Evolutionary conservation across 2,329 filamentous ascomycete genomes (phyloP).

Genomic region (Sporothrix pseudoabietina): DNA sequence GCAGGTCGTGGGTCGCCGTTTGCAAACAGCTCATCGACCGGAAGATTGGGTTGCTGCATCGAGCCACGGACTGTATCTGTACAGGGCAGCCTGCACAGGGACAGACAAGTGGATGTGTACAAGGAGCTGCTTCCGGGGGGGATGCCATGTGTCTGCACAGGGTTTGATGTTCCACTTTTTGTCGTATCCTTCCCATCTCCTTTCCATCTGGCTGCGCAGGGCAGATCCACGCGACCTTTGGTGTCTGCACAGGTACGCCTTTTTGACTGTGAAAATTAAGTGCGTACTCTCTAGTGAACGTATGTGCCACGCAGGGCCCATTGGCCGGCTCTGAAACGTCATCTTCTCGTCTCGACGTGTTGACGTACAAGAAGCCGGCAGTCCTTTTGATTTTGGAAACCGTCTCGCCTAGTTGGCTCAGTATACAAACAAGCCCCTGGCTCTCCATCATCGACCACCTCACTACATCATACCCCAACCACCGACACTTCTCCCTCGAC

Average conservation of each 20-base stretch:
- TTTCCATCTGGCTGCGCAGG: not conserved
- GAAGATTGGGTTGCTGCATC: not conserved
- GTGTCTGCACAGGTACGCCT: not conserved
- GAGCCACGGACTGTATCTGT: not conserved
- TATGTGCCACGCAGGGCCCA: conserved; percentile 6
- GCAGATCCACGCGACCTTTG: not conserved
- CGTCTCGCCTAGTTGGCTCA: not conserved
- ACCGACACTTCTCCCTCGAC: not conserved
- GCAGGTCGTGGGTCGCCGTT: not conserved
- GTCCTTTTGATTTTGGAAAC: not conserved
- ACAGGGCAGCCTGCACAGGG: not conserved
- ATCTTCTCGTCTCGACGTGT: not conserved
- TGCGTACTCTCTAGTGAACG: not conserved
- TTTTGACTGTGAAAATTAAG: not conserved
- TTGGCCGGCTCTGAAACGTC: no score
- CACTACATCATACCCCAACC: not conserved
- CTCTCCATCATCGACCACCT: not conserved
- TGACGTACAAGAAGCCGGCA: conserved; percentile 6
- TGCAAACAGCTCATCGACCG: not conserved
- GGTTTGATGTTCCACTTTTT: not conserved
- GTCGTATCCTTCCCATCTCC: not conserved
- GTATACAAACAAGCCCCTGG: not conserved
- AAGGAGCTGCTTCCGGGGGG: not conserved
- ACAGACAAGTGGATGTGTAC: not conserved
- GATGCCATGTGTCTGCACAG: not conserved